Conservation (phyloP, 2,329 filamentous ascomycete genomes). For the Neofusicoccum sp. region DNA sequence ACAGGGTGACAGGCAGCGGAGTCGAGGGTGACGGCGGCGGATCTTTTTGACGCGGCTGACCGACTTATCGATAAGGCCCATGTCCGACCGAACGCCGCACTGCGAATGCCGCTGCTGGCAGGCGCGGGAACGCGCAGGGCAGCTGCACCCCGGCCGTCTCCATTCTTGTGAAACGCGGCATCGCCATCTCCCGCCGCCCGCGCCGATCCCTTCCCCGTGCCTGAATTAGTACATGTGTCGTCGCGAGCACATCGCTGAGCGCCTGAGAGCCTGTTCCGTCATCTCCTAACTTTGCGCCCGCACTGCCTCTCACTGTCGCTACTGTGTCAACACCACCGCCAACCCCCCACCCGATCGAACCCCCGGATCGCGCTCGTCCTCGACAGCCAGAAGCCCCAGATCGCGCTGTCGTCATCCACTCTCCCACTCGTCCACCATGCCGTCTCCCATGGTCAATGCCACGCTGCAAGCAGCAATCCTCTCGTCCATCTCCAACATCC, state of each 20-base stretch:
- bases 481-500: slow-evolving; percentile 38
- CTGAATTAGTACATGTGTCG: background rate
- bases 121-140: no score
- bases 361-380: background rate
- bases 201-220: slow-evolving; percentile 15
- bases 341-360: background rate
- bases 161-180: slow-evolving; percentile 9
- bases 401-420: slow-evolving; percentile 21
- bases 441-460: slow-evolving; percentile 23
- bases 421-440: slow-evolving; percentile 32
- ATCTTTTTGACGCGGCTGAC: background rate
- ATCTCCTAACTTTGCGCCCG: background rate
- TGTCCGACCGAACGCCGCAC: slow-evolving; percentile 2
- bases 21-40: background rate
- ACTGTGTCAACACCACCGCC: slow-evolving; percentile 4
- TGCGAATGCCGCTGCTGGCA: no score
- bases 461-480: slow-evolving; percentile 30
- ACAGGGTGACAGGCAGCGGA: background rate
- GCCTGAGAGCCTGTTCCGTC: slow-evolving; percentile 7
- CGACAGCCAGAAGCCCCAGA: slow-evolving; percentile 17
- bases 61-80: slow-evolving; percentile 11
- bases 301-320: background rate
- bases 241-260: background rate
- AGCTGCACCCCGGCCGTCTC: slow-evolving; percentile 7
- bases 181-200: slow-evolving; percentile 9